Conservation (phyloP, 768 basidiomycete genomes). For the Agrocybe chaxingu region DNA sequence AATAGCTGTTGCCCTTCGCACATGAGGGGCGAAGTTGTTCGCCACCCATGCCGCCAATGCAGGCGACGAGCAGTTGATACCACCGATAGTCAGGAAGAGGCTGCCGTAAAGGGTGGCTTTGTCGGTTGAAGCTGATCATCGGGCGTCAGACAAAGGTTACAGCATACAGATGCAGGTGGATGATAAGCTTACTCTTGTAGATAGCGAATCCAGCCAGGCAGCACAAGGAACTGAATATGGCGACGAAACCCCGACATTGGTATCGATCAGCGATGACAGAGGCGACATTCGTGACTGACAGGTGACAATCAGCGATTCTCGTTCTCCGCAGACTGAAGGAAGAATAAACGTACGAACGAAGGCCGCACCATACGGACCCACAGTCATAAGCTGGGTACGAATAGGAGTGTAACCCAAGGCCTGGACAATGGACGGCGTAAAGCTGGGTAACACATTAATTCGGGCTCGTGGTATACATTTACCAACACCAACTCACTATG, state of each 20-base stretch:
- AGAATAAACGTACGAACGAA: conserved; percentile 26
- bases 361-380: conserved; percentile 30
- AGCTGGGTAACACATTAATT: neutral
- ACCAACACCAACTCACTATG: conserved; percentile 13
- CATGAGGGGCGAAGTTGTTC: too few relatives aligned
- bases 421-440: conserved; percentile 48
- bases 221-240: conserved; percentile 28
- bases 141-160: too few relatives aligned
- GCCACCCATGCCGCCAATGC: too few relatives aligned
- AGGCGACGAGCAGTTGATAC: too few relatives aligned
- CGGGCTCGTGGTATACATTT: too few relatives aligned
- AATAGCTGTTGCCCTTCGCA: conserved; percentile 32
- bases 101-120: too few relatives aligned
- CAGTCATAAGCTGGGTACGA: conserved; percentile 37
- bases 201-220: conserved; percentile 32
- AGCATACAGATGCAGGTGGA: neutral
- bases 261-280: conserved; percentile 35
- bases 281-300: conserved; percentile 31
- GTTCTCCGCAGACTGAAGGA: neutral
- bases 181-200: conserved; percentile 31
- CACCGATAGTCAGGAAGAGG: too few relatives aligned
- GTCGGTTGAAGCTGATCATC: conserved; percentile 8
- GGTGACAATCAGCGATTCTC: neutral
- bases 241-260: conserved; percentile 29
- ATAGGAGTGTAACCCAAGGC: conserved; percentile 39